phyloP scores from a whole-genome alignment of 192 early-diverging fungal genomes.

The Pilaira anomala region DNA sequence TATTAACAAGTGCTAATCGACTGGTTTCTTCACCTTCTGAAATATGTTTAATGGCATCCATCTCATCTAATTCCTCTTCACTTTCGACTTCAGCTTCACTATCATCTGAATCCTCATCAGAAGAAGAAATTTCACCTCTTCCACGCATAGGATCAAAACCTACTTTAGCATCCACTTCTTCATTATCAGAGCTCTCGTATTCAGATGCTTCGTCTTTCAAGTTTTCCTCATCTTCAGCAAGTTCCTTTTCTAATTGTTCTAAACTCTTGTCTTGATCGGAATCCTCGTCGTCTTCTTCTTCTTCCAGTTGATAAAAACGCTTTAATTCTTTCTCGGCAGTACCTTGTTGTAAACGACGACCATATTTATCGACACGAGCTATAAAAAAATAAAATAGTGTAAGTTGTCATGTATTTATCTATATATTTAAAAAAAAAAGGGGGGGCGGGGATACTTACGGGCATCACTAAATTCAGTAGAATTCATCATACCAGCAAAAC shows the following conservation, averaged over 20 bases:
- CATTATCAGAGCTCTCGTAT: constrained; percentile 30
- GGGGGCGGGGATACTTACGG: constrained; percentile 53
- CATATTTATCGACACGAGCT: constrained; percentile 80
- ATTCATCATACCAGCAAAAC: constrained; percentile 81
- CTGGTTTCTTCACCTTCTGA: constrained; percentile 59
- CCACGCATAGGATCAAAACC: constrained; percentile 77
- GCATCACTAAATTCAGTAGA: constrained; percentile 55
- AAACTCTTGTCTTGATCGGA: constrained; percentile 34
- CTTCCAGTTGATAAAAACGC: constrained; percentile 71
- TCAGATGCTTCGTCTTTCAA: constrained; percentile 39
- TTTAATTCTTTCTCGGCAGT: constrained; percentile 60
- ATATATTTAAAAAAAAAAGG: neutral
- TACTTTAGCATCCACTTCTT: constrained; percentile 13
- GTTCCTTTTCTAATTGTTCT: constrained; percentile 38
- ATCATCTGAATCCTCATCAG: constrained; percentile 53
- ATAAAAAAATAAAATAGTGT: constrained; percentile 5
- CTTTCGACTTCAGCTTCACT: constrained; percentile 40
- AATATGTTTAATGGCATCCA: constrained; percentile 41
- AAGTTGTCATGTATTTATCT: neutral
- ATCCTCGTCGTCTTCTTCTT: constrained; percentile 42
- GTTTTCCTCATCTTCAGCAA: constrained; percentile 38
- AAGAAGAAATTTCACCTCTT: constrained; percentile 62
- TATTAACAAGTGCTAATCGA: constrained; percentile 83
- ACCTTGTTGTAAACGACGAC: constrained; percentile 49
- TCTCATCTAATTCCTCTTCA: constrained; percentile 45